A percentile compares a stretch with the other conserved stretches of the same genome.
Conservation (phyloP, 495 filamentous ascomycete species). For the Penicillium turbatum region DNA sequence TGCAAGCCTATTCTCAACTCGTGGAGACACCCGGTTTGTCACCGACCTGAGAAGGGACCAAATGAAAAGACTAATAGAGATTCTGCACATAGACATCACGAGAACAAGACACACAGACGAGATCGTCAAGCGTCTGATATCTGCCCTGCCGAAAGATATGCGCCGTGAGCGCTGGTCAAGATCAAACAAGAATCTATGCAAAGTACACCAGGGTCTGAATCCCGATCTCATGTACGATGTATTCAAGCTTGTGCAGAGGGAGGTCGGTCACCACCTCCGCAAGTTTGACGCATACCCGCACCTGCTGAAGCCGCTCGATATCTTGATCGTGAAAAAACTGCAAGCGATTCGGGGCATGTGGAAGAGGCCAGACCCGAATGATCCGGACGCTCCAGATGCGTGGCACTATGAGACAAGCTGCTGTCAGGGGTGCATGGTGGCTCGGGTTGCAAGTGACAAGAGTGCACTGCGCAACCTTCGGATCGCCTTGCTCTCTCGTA, state of each 20-base stretch:
- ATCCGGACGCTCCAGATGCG: neutral
- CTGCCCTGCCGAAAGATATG: conserved; percentile 16
- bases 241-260: conserved; percentile 21
- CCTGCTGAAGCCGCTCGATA: conserved; percentile 7
- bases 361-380: conserved; percentile 10
- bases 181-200: conserved; percentile 2
- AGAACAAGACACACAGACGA: neutral
- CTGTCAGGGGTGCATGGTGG: conserved; percentile 42
- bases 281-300: conserved; percentile 23
- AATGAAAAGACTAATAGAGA: conserved; percentile 21
- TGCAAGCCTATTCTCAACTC: neutral
- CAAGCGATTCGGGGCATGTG: conserved; percentile 32
- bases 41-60: conserved; percentile 19
- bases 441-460: conserved; percentile 26
- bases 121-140: conserved; percentile 9
- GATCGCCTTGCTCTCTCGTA: conserved; percentile 29
- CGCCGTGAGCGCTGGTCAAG: conserved; percentile 1
- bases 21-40: conserved; percentile 17
- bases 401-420: conserved; percentile 30
- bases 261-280: conserved; percentile 21
- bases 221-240: conserved; percentile 18
- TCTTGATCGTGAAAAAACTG: conserved; percentile 13
- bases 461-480: conserved; percentile 25
- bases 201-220: conserved; percentile 24
- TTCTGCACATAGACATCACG: conserved; percentile 22